These are phyloP conservation scores for Parmelia sp. DNA, from an alignment of 495 filamentous ascomycete species.

Conservation along the genomic window DNA sequence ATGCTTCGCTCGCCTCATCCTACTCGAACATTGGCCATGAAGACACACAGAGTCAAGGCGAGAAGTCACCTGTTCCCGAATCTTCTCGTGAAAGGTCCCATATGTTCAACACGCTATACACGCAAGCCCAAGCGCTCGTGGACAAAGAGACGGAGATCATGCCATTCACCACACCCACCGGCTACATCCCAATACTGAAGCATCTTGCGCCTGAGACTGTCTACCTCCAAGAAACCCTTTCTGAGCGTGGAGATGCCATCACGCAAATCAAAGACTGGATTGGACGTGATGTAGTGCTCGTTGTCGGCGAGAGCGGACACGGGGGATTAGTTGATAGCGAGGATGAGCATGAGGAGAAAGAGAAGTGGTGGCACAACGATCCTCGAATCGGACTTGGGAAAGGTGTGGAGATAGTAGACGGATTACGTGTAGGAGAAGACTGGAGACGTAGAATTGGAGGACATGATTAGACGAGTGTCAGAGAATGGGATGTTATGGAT, in stretches of 20 bases:
- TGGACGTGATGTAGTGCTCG: constrained; percentile 73
- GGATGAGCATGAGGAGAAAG: constrained; percentile 59
- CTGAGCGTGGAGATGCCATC: constrained; percentile 62
- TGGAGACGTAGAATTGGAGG: constrained; percentile 71
- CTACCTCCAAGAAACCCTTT: constrained; percentile 74
- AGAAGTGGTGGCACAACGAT: constrained; percentile 77
- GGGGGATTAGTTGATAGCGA: constrained; percentile 87
- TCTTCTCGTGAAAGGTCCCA: constrained; percentile 33
- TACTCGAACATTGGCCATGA: constrained; percentile 81
- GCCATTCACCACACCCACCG: constrained; percentile 71
- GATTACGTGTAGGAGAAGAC: constrained; percentile 68
- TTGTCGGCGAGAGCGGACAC: constrained; percentile 75
- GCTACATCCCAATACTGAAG: constrained; percentile 75
- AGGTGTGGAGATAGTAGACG: constrained; percentile 80
- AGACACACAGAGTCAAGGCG: constrained; percentile 62
- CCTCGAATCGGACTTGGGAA: constrained; percentile 77
- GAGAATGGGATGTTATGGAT: neutral
- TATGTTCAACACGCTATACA: constrained; percentile 68
- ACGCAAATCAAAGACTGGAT: constrained; percentile 77
- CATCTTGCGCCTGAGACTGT: constrained; percentile 76
- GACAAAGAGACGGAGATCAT: constrained; percentile 79
- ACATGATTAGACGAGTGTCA: constrained; percentile 47
- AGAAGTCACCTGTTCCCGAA: constrained; percentile 44
- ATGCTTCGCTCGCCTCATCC: constrained; percentile 69
- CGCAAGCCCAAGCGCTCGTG: constrained; percentile 67